Conservation (phyloP, 225 moss, liverwort and hornwort genomes). For the Marchantia paleacea region DNA sequence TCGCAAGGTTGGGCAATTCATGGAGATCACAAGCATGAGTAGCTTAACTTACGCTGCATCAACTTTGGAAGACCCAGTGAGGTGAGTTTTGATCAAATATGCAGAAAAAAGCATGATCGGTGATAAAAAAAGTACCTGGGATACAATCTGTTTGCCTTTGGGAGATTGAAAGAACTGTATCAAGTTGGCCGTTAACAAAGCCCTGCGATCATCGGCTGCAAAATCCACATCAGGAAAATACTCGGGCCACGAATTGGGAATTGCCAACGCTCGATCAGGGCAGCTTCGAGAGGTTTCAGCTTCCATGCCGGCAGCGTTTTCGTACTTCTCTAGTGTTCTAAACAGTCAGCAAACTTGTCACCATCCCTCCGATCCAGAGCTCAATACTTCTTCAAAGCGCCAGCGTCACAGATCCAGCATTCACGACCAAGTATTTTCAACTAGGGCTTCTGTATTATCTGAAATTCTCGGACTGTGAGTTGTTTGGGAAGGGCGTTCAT, state of each 20-base stretch:
- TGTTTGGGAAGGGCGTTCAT: too few relatives aligned
- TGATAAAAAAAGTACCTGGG: slow-evolving; percentile 49
- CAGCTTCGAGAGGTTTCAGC: slow-evolving; percentile 11
- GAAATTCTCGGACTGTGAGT: too few relatives aligned
- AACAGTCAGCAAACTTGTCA: not conserved
- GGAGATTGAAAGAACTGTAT: slow-evolving; percentile 49
- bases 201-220: slow-evolving; percentile 47
- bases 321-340: not conserved
- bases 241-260: slow-evolving; percentile 73
- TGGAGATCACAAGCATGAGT: not conserved
- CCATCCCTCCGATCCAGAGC: too few relatives aligned
- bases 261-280: slow-evolving; percentile 18
- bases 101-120: slow-evolving; percentile 32
- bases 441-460: too few relatives aligned
- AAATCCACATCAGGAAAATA: slow-evolving; percentile 84
- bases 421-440: too few relatives aligned
- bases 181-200: slow-evolving; percentile 54
- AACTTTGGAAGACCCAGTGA: not conserved
- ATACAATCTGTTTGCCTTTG: slow-evolving; percentile 54
- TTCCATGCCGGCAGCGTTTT: slow-evolving; percentile 19
- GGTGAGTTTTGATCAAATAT: not conserved
- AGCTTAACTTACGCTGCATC: not conserved
- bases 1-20: not conserved
- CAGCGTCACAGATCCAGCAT: too few relatives aligned
- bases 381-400: too few relatives aligned